phyloP scores from a whole-genome alignment of 2,329 filamentous ascomycete species.

The Diatrype stigma region DNA sequence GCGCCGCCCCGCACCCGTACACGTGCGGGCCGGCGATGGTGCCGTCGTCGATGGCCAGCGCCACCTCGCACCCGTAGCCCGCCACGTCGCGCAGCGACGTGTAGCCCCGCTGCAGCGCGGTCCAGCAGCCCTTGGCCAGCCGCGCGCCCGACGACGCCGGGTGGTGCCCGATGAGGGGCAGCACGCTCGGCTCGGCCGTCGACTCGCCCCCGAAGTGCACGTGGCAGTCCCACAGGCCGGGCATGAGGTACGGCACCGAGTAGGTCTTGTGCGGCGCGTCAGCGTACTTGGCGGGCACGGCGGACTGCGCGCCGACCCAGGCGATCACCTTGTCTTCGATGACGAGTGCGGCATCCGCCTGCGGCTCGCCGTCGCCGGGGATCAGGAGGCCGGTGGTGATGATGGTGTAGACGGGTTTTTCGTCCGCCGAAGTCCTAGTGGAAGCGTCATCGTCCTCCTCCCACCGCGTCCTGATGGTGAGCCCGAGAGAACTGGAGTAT shows the following conservation, averaged over 20 bases:
- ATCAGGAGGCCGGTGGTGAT: slow-evolving; percentile 31
- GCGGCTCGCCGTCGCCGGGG: slow-evolving; percentile 33
- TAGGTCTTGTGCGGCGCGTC: slow-evolving; percentile 20
- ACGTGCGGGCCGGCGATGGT: slow-evolving; percentile 30
- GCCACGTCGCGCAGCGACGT: slow-evolving; percentile 32
- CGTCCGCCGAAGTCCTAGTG: slow-evolving; percentile 2
- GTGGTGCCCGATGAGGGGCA: slow-evolving; percentile 21
- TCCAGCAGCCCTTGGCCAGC: slow-evolving; percentile 30
- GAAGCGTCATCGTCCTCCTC: slow-evolving; percentile 10
- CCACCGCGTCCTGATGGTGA: slow-evolving; percentile 17
- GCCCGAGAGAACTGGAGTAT: slow-evolving; percentile 27
- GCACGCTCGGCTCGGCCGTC: slow-evolving; percentile 11
- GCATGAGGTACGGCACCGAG: slow-evolving; percentile 28
- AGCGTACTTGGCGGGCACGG: slow-evolving; percentile 26
- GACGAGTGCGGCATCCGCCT: slow-evolving; percentile 30
- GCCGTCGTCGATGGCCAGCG: slow-evolving; percentile 26
- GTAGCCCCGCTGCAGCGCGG: slow-evolving; percentile 34
- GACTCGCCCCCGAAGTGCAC: slow-evolving; percentile 26
- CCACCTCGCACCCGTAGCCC: slow-evolving; percentile 29
- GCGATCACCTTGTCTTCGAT: slow-evolving; percentile 33
- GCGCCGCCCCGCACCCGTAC: slow-evolving; percentile 28
- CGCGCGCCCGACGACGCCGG: slow-evolving; percentile 30
- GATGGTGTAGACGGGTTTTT: slow-evolving; percentile 29
- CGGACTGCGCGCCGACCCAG: slow-evolving; percentile 31
- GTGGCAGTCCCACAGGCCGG: slow-evolving; percentile 33